These are phyloP conservation scores for Persicaria maculosa DNA, from an alignment of 148 eudicot genomes.

Conservation along the genomic window DNA sequence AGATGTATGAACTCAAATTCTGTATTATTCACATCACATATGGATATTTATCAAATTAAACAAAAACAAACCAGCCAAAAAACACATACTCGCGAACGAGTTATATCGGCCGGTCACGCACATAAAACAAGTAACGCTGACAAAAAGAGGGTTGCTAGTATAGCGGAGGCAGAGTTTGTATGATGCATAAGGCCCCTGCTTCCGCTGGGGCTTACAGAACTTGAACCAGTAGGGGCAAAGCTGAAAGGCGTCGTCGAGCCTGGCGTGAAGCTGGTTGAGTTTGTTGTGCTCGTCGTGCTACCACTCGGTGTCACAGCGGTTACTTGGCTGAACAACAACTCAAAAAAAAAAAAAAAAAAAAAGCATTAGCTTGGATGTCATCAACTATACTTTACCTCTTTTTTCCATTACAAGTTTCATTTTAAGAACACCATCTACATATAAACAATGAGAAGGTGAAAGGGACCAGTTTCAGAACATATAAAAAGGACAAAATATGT, in stretches of 20 bases:
- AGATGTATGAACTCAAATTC: too few relatives aligned
- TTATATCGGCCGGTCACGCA: not conserved
- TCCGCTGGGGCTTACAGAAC: not conserved
- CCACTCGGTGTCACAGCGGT: not conserved
- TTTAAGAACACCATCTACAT: not conserved
- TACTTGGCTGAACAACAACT: conserved; percentile 6
- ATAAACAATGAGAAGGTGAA: not conserved
- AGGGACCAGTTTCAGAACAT: not conserved
- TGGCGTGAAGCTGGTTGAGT: not conserved
- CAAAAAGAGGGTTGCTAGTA: not conserved
- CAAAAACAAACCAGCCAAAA: too few relatives aligned
- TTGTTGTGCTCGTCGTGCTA: not conserved
- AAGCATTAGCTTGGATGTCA: not conserved
- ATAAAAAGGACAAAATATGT: not conserved
- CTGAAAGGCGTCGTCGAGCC: not conserved
- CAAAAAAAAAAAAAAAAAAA: not conserved
- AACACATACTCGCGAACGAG: too few relatives aligned
- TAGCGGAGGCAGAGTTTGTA: not conserved
- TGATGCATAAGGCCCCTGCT: not conserved
- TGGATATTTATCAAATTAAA: too few relatives aligned
- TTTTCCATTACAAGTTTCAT: not conserved
- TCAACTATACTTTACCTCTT: not conserved
- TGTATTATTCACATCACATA: too few relatives aligned
- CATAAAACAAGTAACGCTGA: not conserved
- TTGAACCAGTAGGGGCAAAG: not conserved